A percentile compares a stretch with the other conserved stretches of the same genome.
Conservation (phyloP, 169 alveolate species). For the Plasmodium malariae region DNA sequence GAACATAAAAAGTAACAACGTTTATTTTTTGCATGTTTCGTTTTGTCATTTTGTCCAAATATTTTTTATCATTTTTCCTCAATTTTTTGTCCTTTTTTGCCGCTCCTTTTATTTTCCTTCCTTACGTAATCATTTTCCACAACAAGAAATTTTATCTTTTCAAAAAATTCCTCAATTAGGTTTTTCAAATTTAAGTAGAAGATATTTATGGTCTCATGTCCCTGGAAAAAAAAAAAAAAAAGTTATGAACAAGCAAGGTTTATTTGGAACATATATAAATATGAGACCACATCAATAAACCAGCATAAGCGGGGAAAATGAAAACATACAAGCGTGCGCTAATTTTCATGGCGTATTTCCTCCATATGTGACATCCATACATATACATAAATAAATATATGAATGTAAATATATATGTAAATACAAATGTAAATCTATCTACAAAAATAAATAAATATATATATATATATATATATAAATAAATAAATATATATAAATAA, state of each 20-base stretch:
- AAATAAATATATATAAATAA: background rate
- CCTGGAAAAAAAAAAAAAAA: conserved; percentile 28
- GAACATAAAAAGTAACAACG: background rate
- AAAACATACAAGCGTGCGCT: no score
- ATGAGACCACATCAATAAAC: no score
- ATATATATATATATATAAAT: background rate
- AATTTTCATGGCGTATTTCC: no score
- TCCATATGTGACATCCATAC: no score
- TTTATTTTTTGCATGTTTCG: background rate
- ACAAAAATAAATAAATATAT: no score
- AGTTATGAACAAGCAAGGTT: background rate
- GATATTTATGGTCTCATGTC: conserved; percentile 38
- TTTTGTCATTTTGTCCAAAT: background rate
- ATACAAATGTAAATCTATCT: no score
- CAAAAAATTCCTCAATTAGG: conserved; percentile 43
- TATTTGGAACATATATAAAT: no score
- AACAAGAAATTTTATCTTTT: conserved; percentile 36
- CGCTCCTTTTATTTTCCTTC: background rate
- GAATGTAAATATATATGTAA: no score
- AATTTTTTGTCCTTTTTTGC: no score
- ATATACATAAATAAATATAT: no score
- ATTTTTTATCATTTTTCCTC: no score
- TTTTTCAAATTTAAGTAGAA: conserved; percentile 47
- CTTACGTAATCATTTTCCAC: conserved; percentile 54
- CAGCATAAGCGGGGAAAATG: no score